phyloP scores from a whole-genome alignment of 257 asterid species.

The Solanum rostratum region DNA sequence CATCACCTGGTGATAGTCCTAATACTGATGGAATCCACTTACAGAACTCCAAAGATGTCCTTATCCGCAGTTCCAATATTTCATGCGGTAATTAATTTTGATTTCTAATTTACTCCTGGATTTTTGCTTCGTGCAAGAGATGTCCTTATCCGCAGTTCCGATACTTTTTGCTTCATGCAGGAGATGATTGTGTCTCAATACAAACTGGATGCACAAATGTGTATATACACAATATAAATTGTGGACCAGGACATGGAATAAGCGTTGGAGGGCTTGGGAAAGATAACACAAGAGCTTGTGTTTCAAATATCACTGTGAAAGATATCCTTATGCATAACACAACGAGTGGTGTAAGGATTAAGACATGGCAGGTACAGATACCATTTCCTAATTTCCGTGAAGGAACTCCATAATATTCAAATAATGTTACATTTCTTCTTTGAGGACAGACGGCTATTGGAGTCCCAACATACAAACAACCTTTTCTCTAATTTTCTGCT shows the following conservation, averaged over 20 bases:
- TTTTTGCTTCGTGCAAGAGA: slow-evolving; percentile 41
- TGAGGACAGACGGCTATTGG: neutral
- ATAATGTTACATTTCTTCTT: neutral
- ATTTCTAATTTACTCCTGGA: neutral
- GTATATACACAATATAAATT: slow-evolving; percentile 46
- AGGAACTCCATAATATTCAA: neutral
- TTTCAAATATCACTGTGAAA: slow-evolving; percentile 63
- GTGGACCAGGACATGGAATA: slow-evolving; percentile 91
- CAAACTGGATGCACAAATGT: slow-evolving; percentile 75
- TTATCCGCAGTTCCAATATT: slow-evolving; percentile 45
- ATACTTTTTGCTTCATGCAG: slow-evolving; percentile 15
- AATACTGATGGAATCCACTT: slow-evolving; percentile 89
- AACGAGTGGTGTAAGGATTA: slow-evolving; percentile 60
- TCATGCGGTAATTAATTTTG: slow-evolving; percentile 51
- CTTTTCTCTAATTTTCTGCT: neutral
- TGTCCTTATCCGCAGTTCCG: neutral
- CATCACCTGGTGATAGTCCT: slow-evolving; percentile 85
- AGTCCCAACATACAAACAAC: neutral
- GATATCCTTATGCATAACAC: slow-evolving; percentile 49
- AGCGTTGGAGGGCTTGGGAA: slow-evolving; percentile 85
- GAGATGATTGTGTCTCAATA: slow-evolving; percentile 82
- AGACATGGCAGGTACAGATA: slow-evolving; percentile 71
- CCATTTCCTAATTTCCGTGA: neutral
- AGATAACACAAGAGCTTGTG: slow-evolving; percentile 69
- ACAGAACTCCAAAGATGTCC: slow-evolving; percentile 75